phyloP scores from a whole-genome alignment of 2,329 filamentous ascomycete species.

The Parastagonospora nodorum region DNA sequence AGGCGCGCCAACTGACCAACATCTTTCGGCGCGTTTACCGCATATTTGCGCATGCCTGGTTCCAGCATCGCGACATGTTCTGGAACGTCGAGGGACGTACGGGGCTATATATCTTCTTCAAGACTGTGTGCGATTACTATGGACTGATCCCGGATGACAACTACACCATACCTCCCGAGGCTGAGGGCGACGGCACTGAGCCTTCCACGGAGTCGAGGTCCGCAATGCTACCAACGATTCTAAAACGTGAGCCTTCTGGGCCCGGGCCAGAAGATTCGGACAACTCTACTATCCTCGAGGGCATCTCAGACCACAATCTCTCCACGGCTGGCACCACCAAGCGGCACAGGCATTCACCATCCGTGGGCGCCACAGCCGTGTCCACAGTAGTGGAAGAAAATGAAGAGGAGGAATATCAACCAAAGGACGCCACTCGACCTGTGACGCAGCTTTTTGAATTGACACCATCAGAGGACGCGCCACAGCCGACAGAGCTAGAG shows the following conservation, averaged over 20 bases:
- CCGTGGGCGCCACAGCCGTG: slow-evolving; percentile 73
- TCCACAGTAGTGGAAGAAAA: slow-evolving; percentile 82
- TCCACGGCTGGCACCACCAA: slow-evolving; percentile 73
- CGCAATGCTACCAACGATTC: slow-evolving; percentile 35
- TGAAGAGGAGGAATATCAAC: slow-evolving; percentile 67
- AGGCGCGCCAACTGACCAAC: slow-evolving; percentile 85
- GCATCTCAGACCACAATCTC: slow-evolving; percentile 51
- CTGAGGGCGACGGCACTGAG: slow-evolving; percentile 68
- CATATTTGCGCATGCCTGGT: slow-evolving; percentile 99
- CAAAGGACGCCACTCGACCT: slow-evolving; percentile 13
- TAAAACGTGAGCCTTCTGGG: slow-evolving; percentile 43
- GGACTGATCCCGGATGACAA: slow-evolving; percentile 89
- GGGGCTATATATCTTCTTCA: slow-evolving; percentile 96
- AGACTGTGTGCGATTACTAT: slow-evolving; percentile 93
- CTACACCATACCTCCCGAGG: slow-evolving; percentile 92
- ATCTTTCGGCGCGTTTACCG: slow-evolving; percentile 93
- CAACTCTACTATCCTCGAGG: slow-evolving; percentile 23
- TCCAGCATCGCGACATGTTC: slow-evolving; percentile 92
- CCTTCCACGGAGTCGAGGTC: slow-evolving; percentile 51
- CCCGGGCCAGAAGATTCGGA: slow-evolving; percentile 26
- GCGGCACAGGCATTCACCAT: slow-evolving; percentile 81
- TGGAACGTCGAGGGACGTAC: slow-evolving; percentile 90
- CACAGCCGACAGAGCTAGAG: slow-evolving; percentile 23
- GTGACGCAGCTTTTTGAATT: slow-evolving; percentile 26
- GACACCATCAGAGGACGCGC: slow-evolving; percentile 10